Conservation (phyloP, 805 yeast genomes). For the Scheffersomyces amazonensis region DNA sequence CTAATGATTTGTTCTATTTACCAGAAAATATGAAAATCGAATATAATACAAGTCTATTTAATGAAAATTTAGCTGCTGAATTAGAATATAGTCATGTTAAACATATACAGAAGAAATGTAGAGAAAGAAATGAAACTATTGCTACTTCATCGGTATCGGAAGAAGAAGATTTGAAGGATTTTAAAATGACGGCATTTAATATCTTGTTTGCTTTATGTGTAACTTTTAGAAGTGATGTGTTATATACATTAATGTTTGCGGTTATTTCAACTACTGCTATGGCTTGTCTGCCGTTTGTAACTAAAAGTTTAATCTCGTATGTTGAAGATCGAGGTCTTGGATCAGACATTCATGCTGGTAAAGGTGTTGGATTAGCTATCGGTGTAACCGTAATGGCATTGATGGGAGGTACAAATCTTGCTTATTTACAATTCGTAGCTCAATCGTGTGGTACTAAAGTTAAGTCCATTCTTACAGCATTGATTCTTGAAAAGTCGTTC, state of each 20-base stretch:
- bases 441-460: slow-evolving; percentile 60
- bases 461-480: slow-evolving; percentile 64
- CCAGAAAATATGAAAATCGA: slow-evolving; percentile 29
- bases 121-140: slow-evolving; percentile 15
- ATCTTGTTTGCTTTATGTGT: slow-evolving; percentile 15
- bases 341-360: slow-evolving; percentile 13
- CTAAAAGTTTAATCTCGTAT: slow-evolving; percentile 27
- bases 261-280: slow-evolving; percentile 2
- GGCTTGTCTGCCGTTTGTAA: slow-evolving; percentile 17
- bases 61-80: slow-evolving; percentile 11
- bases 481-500: slow-evolving; percentile 65
- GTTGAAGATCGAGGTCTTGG: slow-evolving; percentile 24
- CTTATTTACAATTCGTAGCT: slow-evolving; percentile 59
- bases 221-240: slow-evolving; percentile 23
- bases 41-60: slow-evolving; percentile 13
- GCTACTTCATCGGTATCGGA: slow-evolving; percentile 13
- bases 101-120: slow-evolving; percentile 19
- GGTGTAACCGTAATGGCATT: slow-evolving; percentile 18
- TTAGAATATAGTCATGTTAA: slow-evolving; percentile 6
- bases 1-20: slow-evolving; percentile 49
- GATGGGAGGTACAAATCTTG: slow-evolving; percentile 27
- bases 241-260: slow-evolving; percentile 1
- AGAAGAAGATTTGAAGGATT: slow-evolving; percentile 24
- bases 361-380: slow-evolving; percentile 33
- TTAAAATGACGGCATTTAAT: slow-evolving; percentile 15